Conservation (phyloP, 2,329 filamentous ascomycete genomes). For the Pseudopyricularia javanii region DNA sequence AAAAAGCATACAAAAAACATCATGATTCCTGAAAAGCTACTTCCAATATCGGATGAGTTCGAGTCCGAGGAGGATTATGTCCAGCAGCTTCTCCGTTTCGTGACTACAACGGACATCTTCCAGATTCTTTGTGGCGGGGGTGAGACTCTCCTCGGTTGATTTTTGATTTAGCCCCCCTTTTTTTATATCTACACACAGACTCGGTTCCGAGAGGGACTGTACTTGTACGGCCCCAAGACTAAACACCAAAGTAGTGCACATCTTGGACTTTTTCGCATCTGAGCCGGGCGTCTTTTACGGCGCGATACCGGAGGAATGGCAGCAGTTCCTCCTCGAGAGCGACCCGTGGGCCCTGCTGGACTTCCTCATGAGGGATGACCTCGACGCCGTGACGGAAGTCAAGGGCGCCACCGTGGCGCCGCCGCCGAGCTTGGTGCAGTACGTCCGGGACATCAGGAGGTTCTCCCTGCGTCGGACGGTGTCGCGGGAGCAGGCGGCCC, state of each 20-base stretch:
- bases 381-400: constrained; percentile 26
- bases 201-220: background rate
- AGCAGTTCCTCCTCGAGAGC: constrained; percentile 58
- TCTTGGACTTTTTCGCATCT: constrained; percentile 88
- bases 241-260: constrained; percentile 51
- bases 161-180: background rate
- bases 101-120: constrained; percentile 61
- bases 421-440: constrained; percentile 51
- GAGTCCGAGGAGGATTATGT: constrained; percentile 64
- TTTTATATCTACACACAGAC: background rate
- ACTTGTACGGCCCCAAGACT: background rate
- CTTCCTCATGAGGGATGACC: constrained; percentile 66
- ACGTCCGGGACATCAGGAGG: constrained; percentile 58
- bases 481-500: constrained; percentile 11
- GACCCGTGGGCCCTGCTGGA: constrained; percentile 69
- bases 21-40: constrained; percentile 38
- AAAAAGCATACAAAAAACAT: constrained; percentile 1
- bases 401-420: constrained; percentile 17
- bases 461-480: constrained; percentile 57
- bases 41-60: constrained; percentile 65
- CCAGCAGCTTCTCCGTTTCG: constrained; percentile 63
- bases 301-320: constrained; percentile 71
- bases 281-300: constrained; percentile 71
- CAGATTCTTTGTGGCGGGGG: constrained; percentile 80
- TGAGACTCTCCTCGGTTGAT: background rate